A percentile compares a stretch with the other conserved stretches of the same genome.
Conservation (phyloP, 495 filamentous ascomycete species). For the Neurospora sp. region DNA sequence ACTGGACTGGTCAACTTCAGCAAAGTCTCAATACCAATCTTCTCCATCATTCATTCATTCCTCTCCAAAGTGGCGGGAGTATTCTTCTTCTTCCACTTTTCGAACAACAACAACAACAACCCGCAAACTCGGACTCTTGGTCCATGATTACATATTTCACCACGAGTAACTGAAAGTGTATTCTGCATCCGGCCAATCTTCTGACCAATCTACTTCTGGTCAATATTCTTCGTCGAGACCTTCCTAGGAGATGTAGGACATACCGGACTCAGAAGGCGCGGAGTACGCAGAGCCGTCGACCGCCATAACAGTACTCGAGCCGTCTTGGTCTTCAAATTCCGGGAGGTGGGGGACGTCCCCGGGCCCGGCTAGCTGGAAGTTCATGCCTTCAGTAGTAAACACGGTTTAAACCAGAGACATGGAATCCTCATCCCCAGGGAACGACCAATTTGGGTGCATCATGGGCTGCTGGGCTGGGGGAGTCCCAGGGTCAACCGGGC, state of each 20-base stretch:
- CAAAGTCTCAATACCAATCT: too few relatives aligned
- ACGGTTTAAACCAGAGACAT: too few relatives aligned
- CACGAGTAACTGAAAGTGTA: background rate
- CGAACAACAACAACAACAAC: background rate
- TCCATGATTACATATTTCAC: background rate
- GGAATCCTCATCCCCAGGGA: background rate
- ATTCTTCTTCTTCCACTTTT: background rate
- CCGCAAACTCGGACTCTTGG: background rate
- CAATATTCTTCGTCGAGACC: background rate
- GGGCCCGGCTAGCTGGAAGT: background rate
- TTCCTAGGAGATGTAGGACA: background rate
- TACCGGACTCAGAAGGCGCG: background rate
- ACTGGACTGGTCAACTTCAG: too few relatives aligned
- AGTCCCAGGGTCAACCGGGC: background rate
- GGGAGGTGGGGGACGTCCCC: background rate
- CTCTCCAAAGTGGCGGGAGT: too few relatives aligned
- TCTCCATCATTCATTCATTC: too few relatives aligned
- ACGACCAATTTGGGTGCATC: background rate
- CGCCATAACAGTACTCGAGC: background rate
- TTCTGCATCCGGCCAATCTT: background rate
- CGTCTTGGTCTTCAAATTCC: background rate
- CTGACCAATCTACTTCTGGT: background rate
- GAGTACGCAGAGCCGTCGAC: background rate
- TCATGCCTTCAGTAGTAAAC: too few relatives aligned
- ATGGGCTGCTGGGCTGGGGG: background rate